Conservation (phyloP, 2,329 filamentous ascomycete genomes). For the Trichoderma atrobrunneum region DNA sequence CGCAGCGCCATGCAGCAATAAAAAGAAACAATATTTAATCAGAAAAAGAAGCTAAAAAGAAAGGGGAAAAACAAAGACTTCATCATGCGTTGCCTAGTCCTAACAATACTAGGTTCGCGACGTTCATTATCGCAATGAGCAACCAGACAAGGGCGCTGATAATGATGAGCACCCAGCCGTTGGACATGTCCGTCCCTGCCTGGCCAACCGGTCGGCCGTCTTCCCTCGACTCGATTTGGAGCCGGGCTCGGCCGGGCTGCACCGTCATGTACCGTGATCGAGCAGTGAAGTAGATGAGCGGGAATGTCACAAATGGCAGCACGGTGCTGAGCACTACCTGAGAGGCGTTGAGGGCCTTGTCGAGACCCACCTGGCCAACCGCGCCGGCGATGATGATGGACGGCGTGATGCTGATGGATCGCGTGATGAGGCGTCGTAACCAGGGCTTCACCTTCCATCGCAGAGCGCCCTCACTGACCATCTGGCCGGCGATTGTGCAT, state of each 20-base stretch:
- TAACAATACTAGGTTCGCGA: constrained; percentile 70
- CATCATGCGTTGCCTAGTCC: constrained; percentile 32
- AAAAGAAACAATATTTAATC: not conserved
- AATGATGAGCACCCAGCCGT: constrained; percentile 61
- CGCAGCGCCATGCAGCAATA: not conserved
- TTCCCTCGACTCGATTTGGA: constrained; percentile 27
- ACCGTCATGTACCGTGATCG: constrained; percentile 78
- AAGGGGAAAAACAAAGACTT: not conserved
- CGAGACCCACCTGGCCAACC: constrained; percentile 68
- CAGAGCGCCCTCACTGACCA: constrained; percentile 81
- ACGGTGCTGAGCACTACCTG: constrained; percentile 79
- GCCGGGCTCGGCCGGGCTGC: constrained; percentile 41
- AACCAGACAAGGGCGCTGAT: constrained; percentile 65
- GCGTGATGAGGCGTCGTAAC: constrained; percentile 73
- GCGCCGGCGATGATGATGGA: constrained; percentile 80
- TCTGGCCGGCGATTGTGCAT: constrained; percentile 86
- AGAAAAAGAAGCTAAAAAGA: not conserved
- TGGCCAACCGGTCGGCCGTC: constrained; percentile 7
- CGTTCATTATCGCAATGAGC: constrained; percentile 73
- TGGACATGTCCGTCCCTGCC: constrained; percentile 60
- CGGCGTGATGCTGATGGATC: constrained; percentile 76
- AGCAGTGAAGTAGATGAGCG: constrained; percentile 82
- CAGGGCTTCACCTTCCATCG: constrained; percentile 73
- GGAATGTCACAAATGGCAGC: constrained; percentile 77
- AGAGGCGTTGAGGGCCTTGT: constrained; percentile 67